Percentiles rank a stretch among this genome's conserved stretches.
Evolutionary conservation across 2,329 filamentous ascomycete genomes (phyloP).

Genomic region (Hymenoscyphus occultus): DNA sequence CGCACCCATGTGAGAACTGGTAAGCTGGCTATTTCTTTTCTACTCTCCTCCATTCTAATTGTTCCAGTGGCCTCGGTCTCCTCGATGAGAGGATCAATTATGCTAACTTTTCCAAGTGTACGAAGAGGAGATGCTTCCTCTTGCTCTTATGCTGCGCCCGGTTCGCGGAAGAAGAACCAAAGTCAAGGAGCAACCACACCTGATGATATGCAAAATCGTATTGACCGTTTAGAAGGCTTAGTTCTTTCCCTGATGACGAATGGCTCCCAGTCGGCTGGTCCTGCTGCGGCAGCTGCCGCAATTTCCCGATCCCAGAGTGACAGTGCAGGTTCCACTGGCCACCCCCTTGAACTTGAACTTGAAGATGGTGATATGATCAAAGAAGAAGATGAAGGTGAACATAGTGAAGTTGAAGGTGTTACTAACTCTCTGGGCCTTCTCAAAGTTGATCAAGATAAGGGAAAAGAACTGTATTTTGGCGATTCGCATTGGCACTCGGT

Average conservation of each 20-base stretch:
- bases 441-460: constrained; percentile 73
- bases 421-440: constrained; percentile 76
- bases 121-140: constrained; percentile 78
- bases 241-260: constrained; percentile 94
- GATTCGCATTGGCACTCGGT: constrained; percentile 82
- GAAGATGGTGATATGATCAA: constrained; percentile 57
- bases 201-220: constrained; percentile 98
- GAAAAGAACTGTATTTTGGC: constrained; percentile 76
- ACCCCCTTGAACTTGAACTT: constrained; percentile 46
- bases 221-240: constrained; percentile 88
- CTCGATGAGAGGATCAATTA: neutral
- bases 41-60: neutral
- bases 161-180: constrained; percentile 69
- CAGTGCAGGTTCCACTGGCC: constrained; percentile 30
- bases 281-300: constrained; percentile 50
- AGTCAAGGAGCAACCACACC: constrained; percentile 62
- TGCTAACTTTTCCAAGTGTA: constrained; percentile 40
- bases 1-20: constrained; percentile 89
- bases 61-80: neutral
- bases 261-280: constrained; percentile 62
- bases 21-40: neutral
- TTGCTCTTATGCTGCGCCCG: constrained; percentile 78
- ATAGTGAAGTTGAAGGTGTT: constrained; percentile 68
- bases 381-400: constrained; percentile 55
- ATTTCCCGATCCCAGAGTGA: constrained; percentile 43